Base-by-base conservation (phyloP, 2,329 filamentous ascomycete species). In the Coleophoma crateriformis region DNA sequence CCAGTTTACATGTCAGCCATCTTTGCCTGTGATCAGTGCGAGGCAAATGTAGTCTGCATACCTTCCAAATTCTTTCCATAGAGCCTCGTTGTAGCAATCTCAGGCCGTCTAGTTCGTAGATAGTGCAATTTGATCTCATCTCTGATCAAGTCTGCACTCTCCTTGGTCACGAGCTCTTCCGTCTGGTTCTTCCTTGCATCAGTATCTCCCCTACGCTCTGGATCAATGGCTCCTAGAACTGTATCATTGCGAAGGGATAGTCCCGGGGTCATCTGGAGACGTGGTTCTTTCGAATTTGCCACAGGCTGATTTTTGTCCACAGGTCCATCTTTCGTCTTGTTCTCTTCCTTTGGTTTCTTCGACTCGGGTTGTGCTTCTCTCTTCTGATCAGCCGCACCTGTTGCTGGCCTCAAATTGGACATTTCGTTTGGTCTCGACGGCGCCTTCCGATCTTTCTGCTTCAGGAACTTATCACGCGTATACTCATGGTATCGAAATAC, bases 401-500 rank as follows among this genome's bases (percentile, higher is more conserved):
- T n/a, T 38, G 7, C 15, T 17, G 7, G 35, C 32, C 27, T 27
- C 27, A 10, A 4, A 7, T 27, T 27, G 6, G 27, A 27, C 8
- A 27, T 27, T 34, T 40, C 17, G 5, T 40, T 3, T 48, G 37
- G 33, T 37, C 41, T 49, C 15, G 37, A 35, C 11, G 17, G 48
- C 10, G 32, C 27, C 17, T 52, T 50, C 17, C 39, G 45, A 20
- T 50, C 20, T 45, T 19, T 38, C 39, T 40, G 32, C 40, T 20
- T 22, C 39, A 27, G 6, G 27, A 27, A 27, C 15, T 47, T 14
- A 33, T 22, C 39, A 19, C 45, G 47, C 12, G 49, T 53, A 17
- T 46, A 17, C 22, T 55, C 45, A 34, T 55, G 49, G 22, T 49
- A 50, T 34, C 43, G 53, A 32, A 48, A 53, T 37, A 47, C 44